These are phyloP conservation scores for Vigna reflexopilosa DNA, from an alignment of 306 rosid genomes.

Conservation along the genomic window DNA sequence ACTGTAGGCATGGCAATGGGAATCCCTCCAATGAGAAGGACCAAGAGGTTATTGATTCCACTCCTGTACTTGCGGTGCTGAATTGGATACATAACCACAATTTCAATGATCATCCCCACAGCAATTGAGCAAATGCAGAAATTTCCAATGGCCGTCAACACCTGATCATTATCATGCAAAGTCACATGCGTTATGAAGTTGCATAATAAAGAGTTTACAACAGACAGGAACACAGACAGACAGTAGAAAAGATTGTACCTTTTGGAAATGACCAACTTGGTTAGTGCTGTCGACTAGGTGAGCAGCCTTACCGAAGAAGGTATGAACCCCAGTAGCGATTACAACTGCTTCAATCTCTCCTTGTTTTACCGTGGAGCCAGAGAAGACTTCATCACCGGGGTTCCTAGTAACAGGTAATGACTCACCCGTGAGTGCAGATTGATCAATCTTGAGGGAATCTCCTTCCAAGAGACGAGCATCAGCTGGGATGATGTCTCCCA, in stretches of 20 bases:
- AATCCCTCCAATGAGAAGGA: slow-evolving; percentile 93
- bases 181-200: slow-evolving; percentile 4
- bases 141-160: slow-evolving; percentile 89
- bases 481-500: slow-evolving; percentile 89
- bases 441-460: slow-evolving; percentile 84
- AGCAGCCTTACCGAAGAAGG: slow-evolving; percentile 98
- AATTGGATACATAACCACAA: slow-evolving; percentile 86
- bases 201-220: too few species aligned
- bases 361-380: slow-evolving; percentile 93
- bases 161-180: slow-evolving; percentile 52
- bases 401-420: slow-evolving; percentile 68
- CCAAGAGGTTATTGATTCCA: slow-evolving; percentile 89
- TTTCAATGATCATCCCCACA: slow-evolving; percentile 70
- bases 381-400: slow-evolving; percentile 79
- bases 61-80: slow-evolving; percentile 73
- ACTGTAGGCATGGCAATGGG: slow-evolving; percentile 98
- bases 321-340: slow-evolving; percentile 92
- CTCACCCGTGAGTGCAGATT: slow-evolving; percentile 91
- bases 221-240: too few species aligned
- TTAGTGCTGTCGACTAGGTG: slow-evolving; percentile 87
- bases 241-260: slow-evolving; percentile 49
- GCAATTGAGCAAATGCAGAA: slow-evolving; percentile 94
- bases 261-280: slow-evolving; percentile 84
- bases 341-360: slow-evolving; percentile 94
- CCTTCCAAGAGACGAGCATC: slow-evolving; percentile 92